Conservation (phyloP, 108 stramenopile species). For the Cyclotella sp. region DNA sequence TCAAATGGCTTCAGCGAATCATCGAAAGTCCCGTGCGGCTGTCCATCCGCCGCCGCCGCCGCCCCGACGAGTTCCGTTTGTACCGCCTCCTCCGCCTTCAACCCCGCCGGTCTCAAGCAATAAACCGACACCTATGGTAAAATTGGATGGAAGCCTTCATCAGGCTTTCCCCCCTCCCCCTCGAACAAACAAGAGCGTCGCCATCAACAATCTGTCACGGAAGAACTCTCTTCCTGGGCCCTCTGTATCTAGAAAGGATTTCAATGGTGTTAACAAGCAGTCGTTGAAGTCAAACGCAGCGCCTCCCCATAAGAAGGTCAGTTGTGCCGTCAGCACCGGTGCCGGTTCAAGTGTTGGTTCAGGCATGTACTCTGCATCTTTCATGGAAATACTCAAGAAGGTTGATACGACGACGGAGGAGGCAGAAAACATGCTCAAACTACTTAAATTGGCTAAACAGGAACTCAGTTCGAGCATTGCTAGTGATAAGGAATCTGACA, state of each 20-base stretch:
- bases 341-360: neutral
- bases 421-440: neutral
- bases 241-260: neutral
- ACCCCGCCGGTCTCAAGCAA: neutral
- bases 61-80: neutral
- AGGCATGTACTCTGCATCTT: neutral
- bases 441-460: neutral
- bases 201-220: neutral
- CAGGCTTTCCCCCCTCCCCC: slow-evolving; percentile 2
- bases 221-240: neutral
- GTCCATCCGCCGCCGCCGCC: slow-evolving; percentile 7
- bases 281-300: no score
- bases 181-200: neutral
- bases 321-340: neutral
- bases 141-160: neutral
- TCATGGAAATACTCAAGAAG: neutral
- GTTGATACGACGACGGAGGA: neutral
- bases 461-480: neutral
- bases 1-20: neutral
- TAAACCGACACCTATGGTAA: neutral
- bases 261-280: no score
- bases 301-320: no score
- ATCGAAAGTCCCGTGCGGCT: neutral
- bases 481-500: neutral
- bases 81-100: slow-evolving; percentile 3